Evolutionary conservation across 2,329 filamentous ascomycete genomes (phyloP).

Genomic region (Fusarium chaquense): DNA sequence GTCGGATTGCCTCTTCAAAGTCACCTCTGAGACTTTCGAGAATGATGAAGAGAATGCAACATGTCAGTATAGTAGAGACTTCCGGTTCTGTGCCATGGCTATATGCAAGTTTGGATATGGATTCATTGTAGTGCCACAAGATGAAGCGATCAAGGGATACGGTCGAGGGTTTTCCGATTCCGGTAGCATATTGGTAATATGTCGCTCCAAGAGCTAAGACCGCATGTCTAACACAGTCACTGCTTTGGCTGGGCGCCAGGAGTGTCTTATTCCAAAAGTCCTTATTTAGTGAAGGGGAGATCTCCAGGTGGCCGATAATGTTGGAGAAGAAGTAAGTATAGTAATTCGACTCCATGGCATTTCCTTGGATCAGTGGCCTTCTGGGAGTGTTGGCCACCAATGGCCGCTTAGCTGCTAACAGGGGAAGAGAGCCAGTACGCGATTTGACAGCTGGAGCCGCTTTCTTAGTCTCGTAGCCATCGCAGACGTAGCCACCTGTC

Average conservation of each 20-base stretch:
- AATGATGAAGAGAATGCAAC: slow-evolving; percentile 11
- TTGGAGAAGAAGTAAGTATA: slow-evolving; percentile 18
- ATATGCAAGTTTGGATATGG: not conserved
- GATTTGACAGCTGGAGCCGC: not conserved
- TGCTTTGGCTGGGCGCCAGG: not conserved
- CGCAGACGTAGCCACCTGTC: slow-evolving; percentile 20
- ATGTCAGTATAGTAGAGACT: not conserved
- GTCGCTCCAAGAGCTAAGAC: slow-evolving; percentile 7
- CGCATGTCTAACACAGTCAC: slow-evolving; percentile 1
- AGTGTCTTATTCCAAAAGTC: slow-evolving; percentile 7
- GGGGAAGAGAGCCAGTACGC: not conserved
- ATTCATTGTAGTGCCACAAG: slow-evolving; percentile 10
- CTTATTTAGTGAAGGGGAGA: not conserved
- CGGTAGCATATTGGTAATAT: not conserved
- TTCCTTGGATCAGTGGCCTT: not conserved
- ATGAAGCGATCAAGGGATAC: slow-evolving; percentile 1
- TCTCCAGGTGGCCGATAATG: not conserved
- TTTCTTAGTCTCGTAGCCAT: slow-evolving; percentile 8
- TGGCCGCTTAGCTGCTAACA: not conserved
- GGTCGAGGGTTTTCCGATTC: not conserved
- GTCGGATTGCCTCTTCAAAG: slow-evolving; percentile 12
- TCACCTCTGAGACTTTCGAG: slow-evolving; percentile 14
- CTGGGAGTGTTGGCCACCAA: not conserved
- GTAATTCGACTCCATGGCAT: slow-evolving; percentile 9
- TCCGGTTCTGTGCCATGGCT: not conserved